Percentiles rank a stretch among this genome's conserved stretches.
phyloP scores from a whole-genome alignment of 345 rosid genomes.

The Raphanus raphanistrum region DNA sequence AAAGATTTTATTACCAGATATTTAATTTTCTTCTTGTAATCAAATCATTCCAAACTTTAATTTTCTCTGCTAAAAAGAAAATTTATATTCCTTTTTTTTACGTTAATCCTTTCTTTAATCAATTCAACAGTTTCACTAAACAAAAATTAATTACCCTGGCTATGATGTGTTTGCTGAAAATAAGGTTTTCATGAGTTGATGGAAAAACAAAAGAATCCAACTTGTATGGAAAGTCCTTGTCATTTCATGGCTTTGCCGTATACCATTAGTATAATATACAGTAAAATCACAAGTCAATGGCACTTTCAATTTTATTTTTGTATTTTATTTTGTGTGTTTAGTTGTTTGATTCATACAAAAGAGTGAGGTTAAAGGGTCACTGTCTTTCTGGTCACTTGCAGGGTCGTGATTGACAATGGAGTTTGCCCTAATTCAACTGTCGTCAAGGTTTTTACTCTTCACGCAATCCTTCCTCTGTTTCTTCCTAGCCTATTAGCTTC shows the following conservation, averaged over 20 bases:
- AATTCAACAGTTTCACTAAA: not conserved
- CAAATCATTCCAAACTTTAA: not conserved
- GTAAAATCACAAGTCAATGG: slow-evolving; percentile 27
- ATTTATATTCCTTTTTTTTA: not conserved
- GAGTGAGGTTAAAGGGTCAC: slow-evolving; percentile 35
- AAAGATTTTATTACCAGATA: not conserved
- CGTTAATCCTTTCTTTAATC: not conserved
- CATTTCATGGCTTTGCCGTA: slow-evolving; percentile 21
- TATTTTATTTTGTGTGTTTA: not conserved
- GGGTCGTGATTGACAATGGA: slow-evolving; percentile 96
- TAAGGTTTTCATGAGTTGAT: slow-evolving; percentile 16
- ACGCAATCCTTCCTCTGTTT: slow-evolving; percentile 40
- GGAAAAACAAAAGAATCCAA: slow-evolving; percentile 6
- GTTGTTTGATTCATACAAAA: slow-evolving; percentile 26
- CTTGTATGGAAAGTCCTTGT: slow-evolving; percentile 19
- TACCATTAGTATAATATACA: slow-evolving; percentile 24
- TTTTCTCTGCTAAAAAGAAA: not conserved
- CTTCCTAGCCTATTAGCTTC: not conserved
- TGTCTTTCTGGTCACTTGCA: slow-evolving; percentile 49
- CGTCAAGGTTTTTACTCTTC: slow-evolving; percentile 75
- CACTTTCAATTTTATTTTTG: not conserved
- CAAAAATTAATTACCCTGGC: not conserved
- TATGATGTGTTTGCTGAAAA: not conserved
- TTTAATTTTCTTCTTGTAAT: not conserved
- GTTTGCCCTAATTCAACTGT: slow-evolving; percentile 82